Percentiles rank a stretch among this genome's conserved stretches.
Conservation (phyloP, 108 stramenopile genomes). For the Fragilaria crotonensis region DNA sequence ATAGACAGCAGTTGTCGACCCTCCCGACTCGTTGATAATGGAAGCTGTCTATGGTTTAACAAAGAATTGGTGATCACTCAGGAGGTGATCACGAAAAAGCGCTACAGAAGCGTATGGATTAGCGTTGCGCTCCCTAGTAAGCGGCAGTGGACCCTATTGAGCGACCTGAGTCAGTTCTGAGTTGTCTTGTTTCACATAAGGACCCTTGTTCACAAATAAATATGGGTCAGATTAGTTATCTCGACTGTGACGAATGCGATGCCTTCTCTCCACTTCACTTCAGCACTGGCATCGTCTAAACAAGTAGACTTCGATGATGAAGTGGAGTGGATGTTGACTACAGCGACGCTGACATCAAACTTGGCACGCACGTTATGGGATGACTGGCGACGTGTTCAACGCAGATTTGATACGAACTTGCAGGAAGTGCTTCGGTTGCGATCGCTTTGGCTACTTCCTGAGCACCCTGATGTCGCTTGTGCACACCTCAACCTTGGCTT, state of each 20-base stretch:
- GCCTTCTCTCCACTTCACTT: conserved; percentile 24
- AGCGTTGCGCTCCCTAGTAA: conserved; percentile 12
- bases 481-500: conserved; percentile 38
- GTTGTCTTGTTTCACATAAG: conserved; percentile 11
- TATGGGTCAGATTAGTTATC: conserved; percentile 35
- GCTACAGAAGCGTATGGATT: neutral
- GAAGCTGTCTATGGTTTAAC: conserved; percentile 26
- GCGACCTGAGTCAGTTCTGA: neutral
- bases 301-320: conserved; percentile 2
- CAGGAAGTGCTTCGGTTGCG: conserved; percentile 28
- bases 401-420: conserved; percentile 13
- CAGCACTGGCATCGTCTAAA: conserved; percentile 13
- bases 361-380: conserved; percentile 41
- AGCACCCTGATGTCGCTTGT: conserved; percentile 37
- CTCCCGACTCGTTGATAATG: conserved; percentile 8
- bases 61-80: conserved; percentile 23
- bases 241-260: conserved; percentile 16
- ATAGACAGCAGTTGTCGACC: neutral
- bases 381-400: conserved; percentile 14
- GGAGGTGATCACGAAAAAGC: conserved; percentile 4
- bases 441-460: conserved; percentile 12
- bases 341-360: conserved; percentile 32
- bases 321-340: conserved; percentile 15
- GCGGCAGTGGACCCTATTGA: conserved; percentile 1
- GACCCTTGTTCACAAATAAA: conserved; percentile 38